Evolutionary conservation across 2,329 filamentous ascomycete genomes (phyloP).

Genomic region (Juglanconis sp.): DNA sequence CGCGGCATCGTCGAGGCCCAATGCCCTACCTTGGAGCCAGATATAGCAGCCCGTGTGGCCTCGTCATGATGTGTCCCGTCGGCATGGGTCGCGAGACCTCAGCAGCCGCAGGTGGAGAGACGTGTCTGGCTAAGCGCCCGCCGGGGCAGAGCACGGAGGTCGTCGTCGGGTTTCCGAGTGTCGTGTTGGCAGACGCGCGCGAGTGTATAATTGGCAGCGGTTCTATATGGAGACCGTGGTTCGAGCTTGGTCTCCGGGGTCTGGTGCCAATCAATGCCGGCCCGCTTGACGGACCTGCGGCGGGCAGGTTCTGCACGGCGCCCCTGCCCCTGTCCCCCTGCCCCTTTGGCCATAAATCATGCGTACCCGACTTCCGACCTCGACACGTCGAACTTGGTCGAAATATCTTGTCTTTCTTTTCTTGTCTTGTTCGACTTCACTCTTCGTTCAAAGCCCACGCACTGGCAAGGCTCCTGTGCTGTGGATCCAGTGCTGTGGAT

Average conservation of each 20-base stretch:
- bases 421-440: too few relatives aligned
- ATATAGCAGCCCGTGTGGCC: constrained; percentile 5
- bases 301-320: constrained; percentile 2
- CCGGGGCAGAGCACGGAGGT: neutral
- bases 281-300: constrained; percentile 16
- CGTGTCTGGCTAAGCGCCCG: neutral
- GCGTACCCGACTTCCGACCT: too few relatives aligned
- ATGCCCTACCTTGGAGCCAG: constrained; percentile 12
- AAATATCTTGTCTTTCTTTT: too few relatives aligned
- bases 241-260: constrained; percentile 1
- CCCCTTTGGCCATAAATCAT: too few relatives aligned
- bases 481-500: too few relatives aligned
- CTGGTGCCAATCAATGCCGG: constrained; percentile 12
- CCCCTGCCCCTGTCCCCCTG: constrained; percentile 5
- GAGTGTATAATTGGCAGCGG: neutral
- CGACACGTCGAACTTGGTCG: too few relatives aligned
- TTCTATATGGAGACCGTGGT: constrained; percentile 8
- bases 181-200: constrained; percentile 18
- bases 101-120: neutral
- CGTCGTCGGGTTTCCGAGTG: neutral
- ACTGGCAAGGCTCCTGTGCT: too few relatives aligned
- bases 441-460: too few relatives aligned
- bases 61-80: neutral
- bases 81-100: neutral
- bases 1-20: constrained; percentile 16